A percentile compares a stretch with the other conserved stretches of the same genome.
These are phyloP conservation scores for Monosporascus sp. DNA, from an alignment of 2,329 filamentous ascomycete genomes.

Conservation along the genomic window DNA sequence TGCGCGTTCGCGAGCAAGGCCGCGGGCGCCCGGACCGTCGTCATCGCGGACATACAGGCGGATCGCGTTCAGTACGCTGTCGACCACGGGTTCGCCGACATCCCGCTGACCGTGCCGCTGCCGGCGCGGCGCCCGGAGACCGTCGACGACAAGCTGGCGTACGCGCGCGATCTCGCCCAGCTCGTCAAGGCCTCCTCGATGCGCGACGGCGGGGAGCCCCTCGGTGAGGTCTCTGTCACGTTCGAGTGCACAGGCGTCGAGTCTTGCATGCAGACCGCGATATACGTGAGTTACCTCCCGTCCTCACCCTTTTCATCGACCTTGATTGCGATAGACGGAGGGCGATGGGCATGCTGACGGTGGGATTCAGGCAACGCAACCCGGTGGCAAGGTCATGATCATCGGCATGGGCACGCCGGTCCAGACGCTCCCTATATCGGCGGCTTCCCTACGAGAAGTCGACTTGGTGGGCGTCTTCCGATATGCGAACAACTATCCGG, in stretches of 20 bases:
- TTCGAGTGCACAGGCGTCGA: conserved; percentile 80
- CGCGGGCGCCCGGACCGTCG: conserved; percentile 36
- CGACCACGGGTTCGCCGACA: conserved; percentile 51
- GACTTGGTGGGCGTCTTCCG: conserved; percentile 75
- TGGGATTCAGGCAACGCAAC: conserved; percentile 45
- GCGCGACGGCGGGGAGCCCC: conserved; percentile 34
- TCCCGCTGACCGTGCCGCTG: conserved; percentile 44
- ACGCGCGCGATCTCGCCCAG: conserved; percentile 44
- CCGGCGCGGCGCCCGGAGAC: conserved; percentile 36
- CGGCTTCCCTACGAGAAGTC: conserved; percentile 63
- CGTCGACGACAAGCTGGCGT: conserved; percentile 48
- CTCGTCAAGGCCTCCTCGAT: conserved; percentile 31
- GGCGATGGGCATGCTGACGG: background rate
- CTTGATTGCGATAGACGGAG: background rate
- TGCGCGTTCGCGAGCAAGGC: conserved; percentile 53
- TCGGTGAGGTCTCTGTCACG: conserved; percentile 61
- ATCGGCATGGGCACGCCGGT: conserved; percentile 71
- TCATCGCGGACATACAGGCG: conserved; percentile 52
- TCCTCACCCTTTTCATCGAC: background rate
- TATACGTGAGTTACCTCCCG: conserved; percentile 50
- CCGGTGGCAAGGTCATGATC: conserved; percentile 68
- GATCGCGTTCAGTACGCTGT: conserved; percentile 54
- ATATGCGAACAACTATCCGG: conserved; percentile 69
- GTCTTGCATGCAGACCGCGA: conserved; percentile 67
- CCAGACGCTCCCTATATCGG: conserved; percentile 64